A percentile compares a stretch with the other conserved stretches of the same genome.
Evolutionary conservation across 2,329 filamentous ascomycete genomes (phyloP).

Genomic region (Sporothrix pallida): DNA sequence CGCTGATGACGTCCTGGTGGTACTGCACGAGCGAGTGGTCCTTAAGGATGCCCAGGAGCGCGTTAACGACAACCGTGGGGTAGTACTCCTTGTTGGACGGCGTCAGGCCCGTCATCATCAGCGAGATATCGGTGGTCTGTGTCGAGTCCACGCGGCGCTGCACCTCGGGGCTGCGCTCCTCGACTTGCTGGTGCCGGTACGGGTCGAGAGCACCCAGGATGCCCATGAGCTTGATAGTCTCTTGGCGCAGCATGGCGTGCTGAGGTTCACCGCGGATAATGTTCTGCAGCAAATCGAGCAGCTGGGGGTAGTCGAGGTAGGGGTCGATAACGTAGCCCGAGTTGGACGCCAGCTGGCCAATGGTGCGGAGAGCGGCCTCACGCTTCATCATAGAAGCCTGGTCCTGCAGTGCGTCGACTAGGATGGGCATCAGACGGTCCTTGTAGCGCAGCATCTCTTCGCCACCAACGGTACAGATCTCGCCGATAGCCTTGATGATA

Average conservation of each 20-base stretch:
- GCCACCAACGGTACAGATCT: slow-evolving; percentile 90
- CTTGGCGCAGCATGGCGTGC: slow-evolving; percentile 81
- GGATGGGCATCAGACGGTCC: slow-evolving; percentile 89
- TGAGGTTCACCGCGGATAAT: slow-evolving; percentile 91
- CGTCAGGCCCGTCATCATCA: slow-evolving; percentile 97
- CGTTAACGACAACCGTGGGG: slow-evolving; percentile 96
- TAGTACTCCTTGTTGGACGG: slow-evolving; percentile 99
- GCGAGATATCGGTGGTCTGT: slow-evolving; percentile 85
- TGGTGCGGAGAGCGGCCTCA: slow-evolving; percentile 85
- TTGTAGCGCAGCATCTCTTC: slow-evolving; percentile 94
- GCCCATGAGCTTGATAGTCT: slow-evolving; percentile 95
- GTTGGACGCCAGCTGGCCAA: slow-evolving; percentile 92
- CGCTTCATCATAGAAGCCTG: slow-evolving; percentile 88
- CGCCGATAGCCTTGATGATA: slow-evolving; percentile 92
- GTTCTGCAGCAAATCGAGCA: slow-evolving; percentile 88
- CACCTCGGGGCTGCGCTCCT: slow-evolving; percentile 84
- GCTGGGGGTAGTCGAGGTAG: slow-evolving; percentile 91
- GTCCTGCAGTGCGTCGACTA: slow-evolving; percentile 92
- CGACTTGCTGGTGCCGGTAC: slow-evolving; percentile 92
- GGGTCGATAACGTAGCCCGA: slow-evolving; percentile 97
- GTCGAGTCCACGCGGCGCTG: slow-evolving; percentile 69
- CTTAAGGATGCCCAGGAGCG: slow-evolving; percentile 87
- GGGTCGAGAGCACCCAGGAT: slow-evolving; percentile 94
- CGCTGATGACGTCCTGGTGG: slow-evolving; percentile 92
- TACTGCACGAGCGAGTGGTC: slow-evolving; percentile 89